Conservation (phyloP, 2,329 filamentous ascomycete genomes). For the Xylariaceae sp. region DNA sequence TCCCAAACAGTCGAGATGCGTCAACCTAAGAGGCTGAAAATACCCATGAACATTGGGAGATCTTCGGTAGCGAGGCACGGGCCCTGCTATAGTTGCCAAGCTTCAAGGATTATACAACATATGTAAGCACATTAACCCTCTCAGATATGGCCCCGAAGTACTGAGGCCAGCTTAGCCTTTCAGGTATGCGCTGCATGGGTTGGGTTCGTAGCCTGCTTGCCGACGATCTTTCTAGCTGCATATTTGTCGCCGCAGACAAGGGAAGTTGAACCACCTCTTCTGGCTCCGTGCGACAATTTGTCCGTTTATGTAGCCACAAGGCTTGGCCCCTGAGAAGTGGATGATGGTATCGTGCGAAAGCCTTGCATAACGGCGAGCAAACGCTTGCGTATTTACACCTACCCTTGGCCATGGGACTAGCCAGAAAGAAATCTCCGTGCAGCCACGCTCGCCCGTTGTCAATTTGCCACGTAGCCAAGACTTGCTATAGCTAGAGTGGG, state of each 20-base stretch:
- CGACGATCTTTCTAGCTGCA: conserved; percentile 8
- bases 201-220: conserved; percentile 22
- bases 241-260: too few relatives aligned
- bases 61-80: conserved; percentile 19
- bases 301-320: conserved; percentile 9
- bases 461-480: conserved; percentile 1
- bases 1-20: conserved; percentile 21
- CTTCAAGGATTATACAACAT: conserved; percentile 6
- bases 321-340: background rate
- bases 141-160: too few relatives aligned
- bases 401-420: too few relatives aligned
- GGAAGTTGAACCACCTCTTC: background rate
- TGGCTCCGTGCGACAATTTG: background rate
- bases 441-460: conserved; percentile 5
- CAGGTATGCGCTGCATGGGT: conserved; percentile 20
- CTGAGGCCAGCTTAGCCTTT: background rate
- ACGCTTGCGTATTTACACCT: conserved; percentile 1
- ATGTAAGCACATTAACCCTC: conserved; percentile 13
- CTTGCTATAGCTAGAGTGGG: background rate
- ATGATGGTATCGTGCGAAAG: background rate
- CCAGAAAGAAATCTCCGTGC: conserved; percentile 19
- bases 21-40: conserved; percentile 26
- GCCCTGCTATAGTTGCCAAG: conserved; percentile 11
- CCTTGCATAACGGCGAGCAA: conserved; percentile 8
- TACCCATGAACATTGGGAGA: conserved; percentile 1